phyloP scores from a whole-genome alignment of 306 rosid species.

The Rosa persica region DNA sequence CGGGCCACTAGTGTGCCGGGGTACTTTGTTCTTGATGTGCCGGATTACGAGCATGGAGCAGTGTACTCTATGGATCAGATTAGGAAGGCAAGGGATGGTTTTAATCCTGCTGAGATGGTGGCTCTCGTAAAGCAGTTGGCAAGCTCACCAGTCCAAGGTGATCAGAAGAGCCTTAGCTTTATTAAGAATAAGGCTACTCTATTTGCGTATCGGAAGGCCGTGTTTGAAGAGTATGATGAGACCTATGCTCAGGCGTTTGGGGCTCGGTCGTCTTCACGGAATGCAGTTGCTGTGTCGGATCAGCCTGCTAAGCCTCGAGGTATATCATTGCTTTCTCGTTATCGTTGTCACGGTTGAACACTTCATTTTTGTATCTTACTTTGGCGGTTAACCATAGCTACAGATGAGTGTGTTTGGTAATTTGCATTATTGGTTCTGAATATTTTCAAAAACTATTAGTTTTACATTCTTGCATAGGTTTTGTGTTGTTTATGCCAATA shows the following conservation, averaged over 20 bases:
- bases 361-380: neutral
- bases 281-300: constrained; percentile 23
- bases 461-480: neutral
- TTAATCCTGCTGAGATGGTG: constrained; percentile 55
- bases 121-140: constrained; percentile 77
- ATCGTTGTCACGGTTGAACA: neutral
- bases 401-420: neutral
- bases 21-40: constrained; percentile 74
- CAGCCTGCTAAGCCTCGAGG: constrained; percentile 65
- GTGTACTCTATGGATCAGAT: constrained; percentile 71
- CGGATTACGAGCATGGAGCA: constrained; percentile 73
- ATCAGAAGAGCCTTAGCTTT: constrained; percentile 50
- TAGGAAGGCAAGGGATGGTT: constrained; percentile 55
- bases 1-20: constrained; percentile 50
- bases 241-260: constrained; percentile 97
- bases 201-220: constrained; percentile 57
- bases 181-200: constrained; percentile 59
- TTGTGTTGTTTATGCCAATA: neutral
- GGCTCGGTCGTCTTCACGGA: constrained; percentile 47
- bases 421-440: neutral
- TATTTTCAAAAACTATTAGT: neutral
- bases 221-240: constrained; percentile 88
- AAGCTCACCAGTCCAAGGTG: constrained; percentile 46
- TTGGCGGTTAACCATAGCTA: neutral
- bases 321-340: constrained; percentile 34